Evolutionary conservation across 306 rosid genomes (phyloP), one percentile per base, ranked within the genome.

Genomic region (Prunus salicina): DNA sequence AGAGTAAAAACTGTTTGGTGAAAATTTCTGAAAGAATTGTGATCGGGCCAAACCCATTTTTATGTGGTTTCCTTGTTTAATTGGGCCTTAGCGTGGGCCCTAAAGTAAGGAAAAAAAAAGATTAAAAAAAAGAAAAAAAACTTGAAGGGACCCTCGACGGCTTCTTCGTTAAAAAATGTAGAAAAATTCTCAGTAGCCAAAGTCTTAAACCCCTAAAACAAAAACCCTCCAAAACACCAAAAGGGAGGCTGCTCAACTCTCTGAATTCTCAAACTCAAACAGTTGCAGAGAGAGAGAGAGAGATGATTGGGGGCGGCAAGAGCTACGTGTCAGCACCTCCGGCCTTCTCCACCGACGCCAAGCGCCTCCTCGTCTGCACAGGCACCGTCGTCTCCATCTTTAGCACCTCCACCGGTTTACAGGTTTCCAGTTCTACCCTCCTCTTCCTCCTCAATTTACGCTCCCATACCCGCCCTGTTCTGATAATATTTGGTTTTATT

Each of bases 401-500:
- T 88, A 92, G 93, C 84, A 79, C 91, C 74, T 80, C 97, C 79
- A 91, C 97, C 45, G 92, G 89, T 11, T 75, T 89, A 38, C 92
- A 74, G 90, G 91, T 87, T 63, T 20, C 8, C 69, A 9, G 30
- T 32, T 50, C 15, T 66, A 10, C 70, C 45, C n/a, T 65, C 67
- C 24, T 25, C 22, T 49, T 79, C 46, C 43, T 43, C 56, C 6
- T 67, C 12, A 51, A 43, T 45, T 46, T 49, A 32, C 50, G 3
- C 24, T 64, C 53, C 14, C 18, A 28, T 57, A 20, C 13, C 62
- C 51, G 28, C 20, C 7, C 28, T 22, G 20, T 69, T 38, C 52
- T 22, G 71, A 25, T 15, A 50, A 60, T 9, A 14, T 64, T 57
- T 68, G 63, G 58, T 6, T 46, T 62, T 58, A 16, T 16, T 32